Evolutionary conservation across 768 basidiomycete genomes (phyloP), one percentile per base, ranked within the genome.

Genomic region (Termitomyces eurrhizus): DNA sequence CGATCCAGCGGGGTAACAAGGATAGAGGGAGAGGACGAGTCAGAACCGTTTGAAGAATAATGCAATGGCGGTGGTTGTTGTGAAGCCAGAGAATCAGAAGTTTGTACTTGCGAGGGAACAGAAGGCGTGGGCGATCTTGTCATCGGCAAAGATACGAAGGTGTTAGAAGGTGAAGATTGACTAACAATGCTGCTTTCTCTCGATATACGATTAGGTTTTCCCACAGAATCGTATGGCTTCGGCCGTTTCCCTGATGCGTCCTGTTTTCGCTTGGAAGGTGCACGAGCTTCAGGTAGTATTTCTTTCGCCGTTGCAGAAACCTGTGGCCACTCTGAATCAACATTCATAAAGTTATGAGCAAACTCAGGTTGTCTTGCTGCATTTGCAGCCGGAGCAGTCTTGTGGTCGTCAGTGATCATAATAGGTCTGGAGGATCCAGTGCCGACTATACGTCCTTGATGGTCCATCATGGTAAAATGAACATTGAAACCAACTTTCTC

Each of bases 351-450:
- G n/a, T 64, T 70, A 58, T 69, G 65, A 13, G 67, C 56, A 37
- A 76, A 71, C 53, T 76, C 80, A 35, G 66, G 62, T 58, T 67
- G 72, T 62, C 62, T 69, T 52, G 69, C 69, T 52, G 61, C 52
- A 39, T 69, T 73, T 18, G 73, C 68, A 42, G 74, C 68, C 26
- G 68, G 65, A 16, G 76, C 83, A 33, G 92, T 94, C 76, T 99
- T 99, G 77, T 99, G 97, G 73, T 99, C 97, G 77, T 99, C 97
- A 1, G 96, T 99, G 65, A 98, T 98, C 88, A 98, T 95, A 66
- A 99, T 95, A 4, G 96, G 93, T 35, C 87, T 85, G 1, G 94
- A 92, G 57, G 79, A 82, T 5, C 93, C 94, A 8, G 83, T 80
- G 14, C 92, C 95, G 56, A 98, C 85, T 52, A 93, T 74, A 24